Conservation (phyloP, 2,329 filamentous ascomycete genomes). For the Stemphylium vesicarium region DNA sequence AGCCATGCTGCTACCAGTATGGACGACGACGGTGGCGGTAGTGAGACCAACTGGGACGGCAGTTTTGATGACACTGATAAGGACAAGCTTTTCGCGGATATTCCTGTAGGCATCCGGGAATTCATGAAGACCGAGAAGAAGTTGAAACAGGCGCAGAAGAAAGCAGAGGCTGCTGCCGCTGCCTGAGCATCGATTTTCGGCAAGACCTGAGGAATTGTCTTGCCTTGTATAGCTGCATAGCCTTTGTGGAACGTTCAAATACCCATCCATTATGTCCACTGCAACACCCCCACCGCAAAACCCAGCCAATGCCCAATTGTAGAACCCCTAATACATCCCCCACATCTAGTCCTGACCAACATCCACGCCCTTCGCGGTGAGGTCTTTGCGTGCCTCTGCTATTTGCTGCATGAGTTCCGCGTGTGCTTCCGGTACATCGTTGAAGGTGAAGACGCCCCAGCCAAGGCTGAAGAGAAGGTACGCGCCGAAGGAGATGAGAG, state of each 20-base stretch:
- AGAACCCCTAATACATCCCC: slow-evolving; percentile 1
- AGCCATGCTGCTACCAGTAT: slow-evolving; percentile 65
- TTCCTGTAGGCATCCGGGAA: slow-evolving; percentile 91
- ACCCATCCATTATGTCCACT: slow-evolving; percentile 13
- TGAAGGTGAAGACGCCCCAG: slow-evolving; percentile 92
- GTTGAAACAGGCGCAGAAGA: slow-evolving; percentile 75
- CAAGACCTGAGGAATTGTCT: neutral
- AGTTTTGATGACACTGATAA: slow-evolving; percentile 46
- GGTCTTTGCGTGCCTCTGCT: slow-evolving; percentile 74
- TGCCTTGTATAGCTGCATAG: neutral
- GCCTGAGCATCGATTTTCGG: slow-evolving; percentile 1
- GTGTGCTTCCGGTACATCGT: slow-evolving; percentile 91
- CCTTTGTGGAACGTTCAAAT: slow-evolving; percentile 13
- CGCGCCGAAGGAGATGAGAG: slow-evolving; percentile 86
- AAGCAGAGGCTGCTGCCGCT: slow-evolving; percentile 55
- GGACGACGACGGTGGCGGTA: slow-evolving; percentile 82
- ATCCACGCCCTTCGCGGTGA: slow-evolving; percentile 76
- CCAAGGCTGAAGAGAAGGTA: slow-evolving; percentile 92
- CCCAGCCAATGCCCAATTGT: slow-evolving; percentile 6
- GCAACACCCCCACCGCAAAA: neutral
- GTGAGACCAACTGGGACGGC: slow-evolving; percentile 68
- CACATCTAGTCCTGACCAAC: slow-evolving; percentile 66
- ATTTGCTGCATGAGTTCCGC: slow-evolving; percentile 88
- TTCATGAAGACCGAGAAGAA: slow-evolving; percentile 98
- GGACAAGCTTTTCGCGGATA: slow-evolving; percentile 74